Base-by-base conservation (phyloP, 176 grass and related monocot genomes). In the Oryza rufipogon region DNA sequence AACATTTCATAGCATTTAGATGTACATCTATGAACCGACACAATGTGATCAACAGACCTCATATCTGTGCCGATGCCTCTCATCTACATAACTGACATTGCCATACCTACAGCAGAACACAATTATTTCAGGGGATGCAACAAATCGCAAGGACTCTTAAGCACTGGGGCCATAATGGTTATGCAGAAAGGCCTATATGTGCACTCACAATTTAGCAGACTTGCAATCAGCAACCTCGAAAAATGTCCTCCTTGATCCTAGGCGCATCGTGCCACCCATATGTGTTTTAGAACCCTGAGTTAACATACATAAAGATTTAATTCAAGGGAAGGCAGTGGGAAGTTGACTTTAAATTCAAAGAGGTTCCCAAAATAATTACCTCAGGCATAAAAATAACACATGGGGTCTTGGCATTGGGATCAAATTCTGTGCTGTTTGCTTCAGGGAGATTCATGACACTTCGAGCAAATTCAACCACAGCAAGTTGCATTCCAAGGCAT, bases 401-500 rank as follows among this genome's bases (percentile, higher is more conserved):
- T 8, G 90, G 88, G 16, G 61, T 79, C 46, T 85, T 84, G 58
- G 86, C 73, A 75, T 92, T 38, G 28, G 68, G 80, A 54, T 95
- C 90, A 75, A 95, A 95, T 79, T 95, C 93, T 20, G 80, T 95
- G 77, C 87, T 95, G 80, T 95, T 95, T 0, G 90, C 93, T 12
- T 84, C 76, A 61, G 46, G 16, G 61, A 92, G 84, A 45, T 92
- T 86, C 90, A 92, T 90, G 58, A 88, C 90, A 88, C 87, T 61
- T 61, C 83, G 88, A 81, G 93, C 93, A 78, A 84, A 95, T 76
- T 95, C 93, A 32, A 95, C 71, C 3, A 92, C 93, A n/a, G 93
- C 93, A 81, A 95, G 92, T 84, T 95, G 93, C 93, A 95, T 92
- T 78, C 93, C 93, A 19, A 95, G 88, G 84, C 93, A 95, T 81